Percentiles rank a stretch among this genome's conserved stretches.
Conservation (phyloP, 352 stramenopile species). For the Phytophthora tentaculata region DNA sequence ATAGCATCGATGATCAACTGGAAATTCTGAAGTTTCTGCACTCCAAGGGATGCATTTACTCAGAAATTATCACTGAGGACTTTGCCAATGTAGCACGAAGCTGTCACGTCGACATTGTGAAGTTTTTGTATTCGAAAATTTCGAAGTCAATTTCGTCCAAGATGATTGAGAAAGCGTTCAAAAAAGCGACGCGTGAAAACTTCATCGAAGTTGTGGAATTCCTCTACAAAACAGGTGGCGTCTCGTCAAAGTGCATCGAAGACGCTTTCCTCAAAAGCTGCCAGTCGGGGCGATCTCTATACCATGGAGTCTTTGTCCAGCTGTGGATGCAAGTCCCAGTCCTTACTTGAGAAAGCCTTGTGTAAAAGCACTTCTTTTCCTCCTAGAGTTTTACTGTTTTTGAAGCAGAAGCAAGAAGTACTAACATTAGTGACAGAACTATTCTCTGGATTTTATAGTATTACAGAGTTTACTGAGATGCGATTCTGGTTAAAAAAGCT, state of each 20-base stretch:
- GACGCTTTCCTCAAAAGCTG: constrained; percentile 1
- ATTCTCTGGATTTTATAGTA: too few relatives aligned
- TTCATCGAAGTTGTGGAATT: constrained; percentile 9
- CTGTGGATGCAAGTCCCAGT: background rate
- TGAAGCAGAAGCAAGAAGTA: constrained; percentile 4
- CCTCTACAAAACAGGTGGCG: background rate
- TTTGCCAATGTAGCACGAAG: background rate
- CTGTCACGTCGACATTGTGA: background rate
- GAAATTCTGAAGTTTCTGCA: background rate
- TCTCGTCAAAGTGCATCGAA: background rate
- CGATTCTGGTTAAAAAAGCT: too few relatives aligned
- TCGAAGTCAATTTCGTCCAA: background rate
- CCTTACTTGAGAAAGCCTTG: background rate
- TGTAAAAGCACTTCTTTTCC: background rate
- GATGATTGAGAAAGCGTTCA: background rate
- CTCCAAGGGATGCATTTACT: background rate
- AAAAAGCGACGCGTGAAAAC: background rate
- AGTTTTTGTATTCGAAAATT: background rate
- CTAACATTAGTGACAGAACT: background rate
- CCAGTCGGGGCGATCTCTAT: constrained; percentile 2
- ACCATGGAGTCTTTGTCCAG: constrained; percentile 6
- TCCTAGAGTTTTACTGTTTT: constrained; percentile 5
- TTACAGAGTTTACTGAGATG: too few relatives aligned
- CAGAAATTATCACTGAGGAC: background rate
- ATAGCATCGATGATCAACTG: background rate